Evolutionary conservation across 257 asterid genomes (phyloP).

Genomic region (Phtheirospermum japonicum): DNA sequence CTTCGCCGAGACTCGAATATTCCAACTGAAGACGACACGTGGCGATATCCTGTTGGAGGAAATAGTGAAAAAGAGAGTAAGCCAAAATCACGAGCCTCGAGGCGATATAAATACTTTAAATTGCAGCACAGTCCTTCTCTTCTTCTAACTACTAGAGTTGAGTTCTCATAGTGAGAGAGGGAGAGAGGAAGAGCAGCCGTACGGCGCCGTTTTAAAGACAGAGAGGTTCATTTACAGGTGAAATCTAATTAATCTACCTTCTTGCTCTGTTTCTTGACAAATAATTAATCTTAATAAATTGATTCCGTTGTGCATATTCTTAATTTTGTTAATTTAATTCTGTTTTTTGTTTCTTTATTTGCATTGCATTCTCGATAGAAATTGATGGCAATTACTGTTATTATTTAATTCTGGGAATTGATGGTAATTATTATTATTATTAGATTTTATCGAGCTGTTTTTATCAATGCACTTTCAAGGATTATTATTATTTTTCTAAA

Average conservation of each 20-base stretch:
- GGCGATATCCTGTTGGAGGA: constrained; percentile 21
- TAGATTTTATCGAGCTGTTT: too few species aligned
- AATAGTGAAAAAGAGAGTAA: neutral
- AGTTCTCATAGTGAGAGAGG: constrained; percentile 20
- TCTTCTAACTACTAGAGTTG: neutral
- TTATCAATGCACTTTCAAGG: too few species aligned
- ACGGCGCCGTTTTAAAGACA: constrained; percentile 23
- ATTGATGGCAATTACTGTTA: too few species aligned
- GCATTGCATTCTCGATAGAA: too few species aligned
- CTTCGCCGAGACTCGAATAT: constrained; percentile 25
- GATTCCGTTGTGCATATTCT: too few species aligned
- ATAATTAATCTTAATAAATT: neutral
- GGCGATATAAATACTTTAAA: constrained; percentile 32
- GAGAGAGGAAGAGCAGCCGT: constrained; percentile 17
- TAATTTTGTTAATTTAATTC: too few species aligned
- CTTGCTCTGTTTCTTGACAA: neutral
- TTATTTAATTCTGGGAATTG: too few species aligned
- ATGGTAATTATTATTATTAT: too few species aligned
- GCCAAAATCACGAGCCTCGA: constrained; percentile 3
- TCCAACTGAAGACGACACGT: constrained; percentile 24
- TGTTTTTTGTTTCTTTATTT: too few species aligned
- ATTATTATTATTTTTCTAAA: too few species aligned
- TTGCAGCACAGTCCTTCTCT: constrained; percentile 20
- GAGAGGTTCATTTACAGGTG: constrained; percentile 27
- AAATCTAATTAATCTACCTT: neutral